phyloP scores from a whole-genome alignment of 129 eudicot genomes.

The Helichrysum umbraculigerum region DNA sequence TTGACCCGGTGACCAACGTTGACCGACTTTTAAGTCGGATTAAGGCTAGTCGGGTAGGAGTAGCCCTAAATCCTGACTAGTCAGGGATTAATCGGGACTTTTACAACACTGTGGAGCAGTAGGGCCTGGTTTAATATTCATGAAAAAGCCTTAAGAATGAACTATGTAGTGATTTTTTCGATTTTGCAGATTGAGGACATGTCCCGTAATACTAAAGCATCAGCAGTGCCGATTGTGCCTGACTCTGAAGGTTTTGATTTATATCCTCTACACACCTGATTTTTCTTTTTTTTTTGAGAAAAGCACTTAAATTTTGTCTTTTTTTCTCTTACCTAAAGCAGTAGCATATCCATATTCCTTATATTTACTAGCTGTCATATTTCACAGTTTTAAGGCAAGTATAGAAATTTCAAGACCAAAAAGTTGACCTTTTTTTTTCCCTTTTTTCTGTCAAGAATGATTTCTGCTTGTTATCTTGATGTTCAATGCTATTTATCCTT shows the following conservation, averaged over 20 bases:
- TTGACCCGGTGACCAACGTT: too few species aligned
- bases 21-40: too few species aligned
- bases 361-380: neutral
- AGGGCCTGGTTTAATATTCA: neutral
- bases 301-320: neutral
- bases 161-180: conserved; percentile 5
- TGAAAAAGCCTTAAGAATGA: neutral
- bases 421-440: neutral
- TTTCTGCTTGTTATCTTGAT: conserved; percentile 15
- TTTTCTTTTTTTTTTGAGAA: neutral
- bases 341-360: neutral
- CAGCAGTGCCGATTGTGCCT: conserved; percentile 86
- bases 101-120: too few species aligned
- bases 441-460: conserved; percentile 3
- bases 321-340: neutral
- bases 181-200: conserved; percentile 79
- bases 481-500: neutral
- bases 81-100: too few species aligned
- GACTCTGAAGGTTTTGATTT: conserved; percentile 78
- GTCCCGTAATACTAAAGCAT: conserved; percentile 69
- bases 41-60: too few species aligned
- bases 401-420: conserved; percentile 2
- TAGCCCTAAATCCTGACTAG: too few species aligned
- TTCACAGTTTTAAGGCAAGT: neutral
- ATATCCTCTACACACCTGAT: neutral